Conservation (phyloP, 2,329 filamentous ascomycete genomes). For the Ascochyta pisi region DNA sequence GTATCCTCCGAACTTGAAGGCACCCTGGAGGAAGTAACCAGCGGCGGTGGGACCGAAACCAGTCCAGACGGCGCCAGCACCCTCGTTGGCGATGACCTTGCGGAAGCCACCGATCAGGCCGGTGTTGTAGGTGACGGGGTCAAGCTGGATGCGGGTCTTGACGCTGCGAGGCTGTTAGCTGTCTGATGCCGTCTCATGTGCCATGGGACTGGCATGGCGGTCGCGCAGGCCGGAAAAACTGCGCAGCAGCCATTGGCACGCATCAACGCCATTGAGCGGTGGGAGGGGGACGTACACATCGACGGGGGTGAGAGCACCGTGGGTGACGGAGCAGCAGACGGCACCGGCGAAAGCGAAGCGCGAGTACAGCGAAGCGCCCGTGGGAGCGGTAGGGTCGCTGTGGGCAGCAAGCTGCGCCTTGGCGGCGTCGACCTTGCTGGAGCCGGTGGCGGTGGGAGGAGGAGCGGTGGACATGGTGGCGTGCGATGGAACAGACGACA, state of each 20-base stretch:
- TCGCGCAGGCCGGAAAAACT: conserved; percentile 18
- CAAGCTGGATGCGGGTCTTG: conserved; percentile 95
- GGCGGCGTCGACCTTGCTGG: conserved; percentile 60
- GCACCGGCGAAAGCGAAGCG: conserved; percentile 97
- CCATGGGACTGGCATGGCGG: conserved; percentile 22
- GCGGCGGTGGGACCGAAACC: conserved; percentile 85
- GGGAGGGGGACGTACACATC: conserved; percentile 83
- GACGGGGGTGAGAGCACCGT: conserved; percentile 95
- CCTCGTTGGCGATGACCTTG: conserved; percentile 79
- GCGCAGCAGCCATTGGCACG: conserved; percentile 38
- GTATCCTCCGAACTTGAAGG: conserved; percentile 93
- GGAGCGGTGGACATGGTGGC: conserved; percentile 41
- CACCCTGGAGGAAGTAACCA: conserved; percentile 93
- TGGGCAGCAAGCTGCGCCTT: conserved; percentile 55
- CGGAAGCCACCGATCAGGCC: conserved; percentile 86
- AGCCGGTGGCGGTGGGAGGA: conserved; percentile 58
- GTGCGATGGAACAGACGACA: conserved; percentile 21
- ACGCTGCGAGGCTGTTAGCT: conserved; percentile 64
- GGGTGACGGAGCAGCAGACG: conserved; percentile 97
- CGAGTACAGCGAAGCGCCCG: conserved; percentile 80
- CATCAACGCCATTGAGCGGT: conserved; percentile 5
- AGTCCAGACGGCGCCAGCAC: conserved; percentile 84
- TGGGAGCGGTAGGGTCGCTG: conserved; percentile 61
- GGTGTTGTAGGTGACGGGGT: conserved; percentile 86
- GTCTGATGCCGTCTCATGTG: conserved; percentile 2